Conservation (phyloP, 108 stramenopile genomes). For the Skeletonema menzelii region DNA sequence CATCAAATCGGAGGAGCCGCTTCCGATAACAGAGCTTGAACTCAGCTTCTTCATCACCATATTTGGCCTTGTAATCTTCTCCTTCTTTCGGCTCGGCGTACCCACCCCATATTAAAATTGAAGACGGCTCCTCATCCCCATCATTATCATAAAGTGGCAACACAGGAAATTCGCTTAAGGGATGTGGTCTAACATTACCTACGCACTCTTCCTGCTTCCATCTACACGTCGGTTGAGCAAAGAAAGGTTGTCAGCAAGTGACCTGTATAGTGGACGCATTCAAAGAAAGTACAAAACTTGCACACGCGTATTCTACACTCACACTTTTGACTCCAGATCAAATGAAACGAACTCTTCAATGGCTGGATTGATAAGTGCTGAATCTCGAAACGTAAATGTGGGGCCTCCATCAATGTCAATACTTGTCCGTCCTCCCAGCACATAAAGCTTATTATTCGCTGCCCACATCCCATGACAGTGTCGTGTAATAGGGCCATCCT, state of each 20-base stretch:
- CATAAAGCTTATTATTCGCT: slow-evolving; percentile 16
- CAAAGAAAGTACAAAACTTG: too few species aligned
- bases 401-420: too few species aligned
- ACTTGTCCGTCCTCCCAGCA: slow-evolving; percentile 4
- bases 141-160: slow-evolving; percentile 9
- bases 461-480: slow-evolving; percentile 23
- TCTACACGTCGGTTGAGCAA: too few species aligned
- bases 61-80: background rate
- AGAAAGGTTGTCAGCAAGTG: too few species aligned
- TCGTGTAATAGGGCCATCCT: background rate
- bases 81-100: background rate
- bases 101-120: slow-evolving; percentile 20
- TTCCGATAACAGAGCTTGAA: background rate
- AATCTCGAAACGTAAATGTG: too few species aligned
- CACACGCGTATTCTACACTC: too few species aligned
- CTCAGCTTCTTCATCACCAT: slow-evolving; percentile 4
- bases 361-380: background rate
- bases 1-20: slow-evolving; percentile 10
- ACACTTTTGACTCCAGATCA: slow-evolving; percentile 6
- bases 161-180: slow-evolving; percentile 5
- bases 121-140: slow-evolving; percentile 11
- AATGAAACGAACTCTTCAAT: slow-evolving; percentile 15
- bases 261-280: too few species aligned
- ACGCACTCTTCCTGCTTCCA: slow-evolving; percentile 6
- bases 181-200: slow-evolving; percentile 6